Evolutionary conservation across 805 yeast species (phyloP).

Genomic region (Yamadazyma ubonensis): DNA sequence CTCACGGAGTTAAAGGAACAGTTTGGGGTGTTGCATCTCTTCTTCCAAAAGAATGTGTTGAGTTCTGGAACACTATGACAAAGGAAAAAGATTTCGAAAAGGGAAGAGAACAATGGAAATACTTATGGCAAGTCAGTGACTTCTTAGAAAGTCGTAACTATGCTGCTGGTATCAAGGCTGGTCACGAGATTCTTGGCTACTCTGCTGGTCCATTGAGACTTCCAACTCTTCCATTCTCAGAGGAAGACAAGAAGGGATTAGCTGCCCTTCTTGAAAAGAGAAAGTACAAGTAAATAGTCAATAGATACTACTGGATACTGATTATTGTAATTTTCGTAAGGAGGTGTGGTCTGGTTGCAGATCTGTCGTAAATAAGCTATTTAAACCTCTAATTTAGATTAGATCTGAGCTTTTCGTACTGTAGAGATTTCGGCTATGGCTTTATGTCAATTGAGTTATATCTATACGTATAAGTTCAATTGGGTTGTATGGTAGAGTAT

Average conservation of each 20-base stretch:
- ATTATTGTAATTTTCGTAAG: no score
- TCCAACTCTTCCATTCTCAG: slow-evolving; percentile 15
- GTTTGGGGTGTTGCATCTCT: slow-evolving; percentile 18
- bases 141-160: slow-evolving; percentile 15
- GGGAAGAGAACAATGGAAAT: slow-evolving; percentile 18
- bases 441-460: no score
- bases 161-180: slow-evolving; percentile 17
- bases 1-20: slow-evolving; percentile 15
- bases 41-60: slow-evolving; percentile 17
- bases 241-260: slow-evolving; percentile 12
- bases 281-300: slow-evolving; percentile 11
- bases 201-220: slow-evolving; percentile 17
- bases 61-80: slow-evolving; percentile 13
- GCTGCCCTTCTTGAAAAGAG: slow-evolving; percentile 12
- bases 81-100: slow-evolving; percentile 10
- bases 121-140: slow-evolving; percentile 16
- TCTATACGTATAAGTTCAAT: no score
- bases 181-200: slow-evolving; percentile 15
- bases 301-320: neutral
- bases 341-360: no score
- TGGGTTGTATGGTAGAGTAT: no score
- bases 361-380: no score
- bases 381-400: no score
- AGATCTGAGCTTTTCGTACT: no score
- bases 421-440: no score